Evolutionary conservation across 164 flowering plant genomes (phyloP), one percentile per base, ranked within the genome.

Genomic region (Liriodendron chinense): DNA sequence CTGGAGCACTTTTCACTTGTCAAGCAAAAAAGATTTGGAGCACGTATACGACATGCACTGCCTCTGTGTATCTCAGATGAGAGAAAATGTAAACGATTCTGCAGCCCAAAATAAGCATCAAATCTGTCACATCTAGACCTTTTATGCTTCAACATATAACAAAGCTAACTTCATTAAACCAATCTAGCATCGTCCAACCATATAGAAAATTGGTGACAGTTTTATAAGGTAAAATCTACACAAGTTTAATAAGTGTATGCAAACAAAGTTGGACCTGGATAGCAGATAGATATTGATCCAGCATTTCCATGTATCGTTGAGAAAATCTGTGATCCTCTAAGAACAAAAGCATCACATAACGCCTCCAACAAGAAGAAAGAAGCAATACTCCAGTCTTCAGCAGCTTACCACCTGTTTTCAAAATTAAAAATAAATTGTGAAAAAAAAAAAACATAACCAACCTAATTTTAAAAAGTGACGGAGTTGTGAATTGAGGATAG

Each of bases 281-380:
- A 71, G 92, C 98, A 66, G 91, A 87, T 16, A 92, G 63, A 76
- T 89, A 92, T 71, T 92, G 92, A 62, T 89, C 88, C 82, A 92
- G 79, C 71, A 85, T 74, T 78, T 90, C 90, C 71, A 79, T 82
- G 79, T 80, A 85, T 25, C 75, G 72, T 77, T 80, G 81, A 73
- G 87, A 75, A 76, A 85, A 77, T 70, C 78, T 83, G 69, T 43
- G 81, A 78, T 92, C 92, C 80, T 87, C 94, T 80, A 94, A 79
- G 75, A 79, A 87, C 82, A 89, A 76, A 56, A 91, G 89, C 79
- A 82, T 76, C 78, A 89, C 76, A 72, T 89, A 94, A 81, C 92
- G 92, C 85, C 86, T 94, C 97, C 97, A 90, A 81, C 97, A 94
- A 77, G 97, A 94, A 68, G 87, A 84, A 43, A 94, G 89, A 75